Conservation (phyloP, 1,284 basidiomycete species). For the Peniophora sp. region DNA sequence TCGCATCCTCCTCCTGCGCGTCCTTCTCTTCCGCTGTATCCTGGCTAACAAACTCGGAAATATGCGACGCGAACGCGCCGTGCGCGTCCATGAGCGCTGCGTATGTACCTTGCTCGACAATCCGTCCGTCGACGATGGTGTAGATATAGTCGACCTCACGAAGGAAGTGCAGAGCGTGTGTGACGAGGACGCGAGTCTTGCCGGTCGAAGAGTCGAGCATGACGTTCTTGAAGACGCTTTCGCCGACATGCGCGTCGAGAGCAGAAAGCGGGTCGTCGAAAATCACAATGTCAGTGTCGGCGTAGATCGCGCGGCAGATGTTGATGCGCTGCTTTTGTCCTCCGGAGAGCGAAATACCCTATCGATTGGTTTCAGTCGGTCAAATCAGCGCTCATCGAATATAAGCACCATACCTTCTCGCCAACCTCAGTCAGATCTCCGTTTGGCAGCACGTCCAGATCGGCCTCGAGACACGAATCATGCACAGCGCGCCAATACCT, state of each 20-base stretch:
- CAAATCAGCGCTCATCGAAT: background rate
- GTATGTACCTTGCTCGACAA: constrained; percentile 75
- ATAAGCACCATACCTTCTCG: constrained; percentile 47
- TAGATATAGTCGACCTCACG: constrained; percentile 73
- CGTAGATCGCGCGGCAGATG: constrained; percentile 83
- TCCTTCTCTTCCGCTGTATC: constrained; percentile 19
- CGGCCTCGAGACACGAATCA: constrained; percentile 70
- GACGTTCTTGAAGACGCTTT: constrained; percentile 80
- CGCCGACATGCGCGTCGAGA: constrained; percentile 84
- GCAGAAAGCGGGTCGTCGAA: constrained; percentile 79
- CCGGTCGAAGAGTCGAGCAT: constrained; percentile 50
- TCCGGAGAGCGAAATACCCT: constrained; percentile 77
- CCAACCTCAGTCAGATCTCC: constrained; percentile 88
- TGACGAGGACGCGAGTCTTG: constrained; percentile 81
- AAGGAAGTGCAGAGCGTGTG: constrained; percentile 78
- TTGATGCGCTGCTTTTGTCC: constrained; percentile 75
- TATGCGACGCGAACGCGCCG: constrained; percentile 68
- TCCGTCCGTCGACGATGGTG: constrained; percentile 60
- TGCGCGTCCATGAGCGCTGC: constrained; percentile 53
- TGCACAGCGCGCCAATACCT: constrained; percentile 72
- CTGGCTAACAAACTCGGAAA: constrained; percentile 57
- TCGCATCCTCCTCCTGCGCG: constrained; percentile 26
- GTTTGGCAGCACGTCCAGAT: constrained; percentile 74
- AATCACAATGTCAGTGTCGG: constrained; percentile 78
- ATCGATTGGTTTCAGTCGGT: background rate